Percentiles rank a stretch among this genome's conserved stretches.
phyloP scores from a whole-genome alignment of 768 basidiomycete genomes.

The Termitomyces heimii region DNA sequence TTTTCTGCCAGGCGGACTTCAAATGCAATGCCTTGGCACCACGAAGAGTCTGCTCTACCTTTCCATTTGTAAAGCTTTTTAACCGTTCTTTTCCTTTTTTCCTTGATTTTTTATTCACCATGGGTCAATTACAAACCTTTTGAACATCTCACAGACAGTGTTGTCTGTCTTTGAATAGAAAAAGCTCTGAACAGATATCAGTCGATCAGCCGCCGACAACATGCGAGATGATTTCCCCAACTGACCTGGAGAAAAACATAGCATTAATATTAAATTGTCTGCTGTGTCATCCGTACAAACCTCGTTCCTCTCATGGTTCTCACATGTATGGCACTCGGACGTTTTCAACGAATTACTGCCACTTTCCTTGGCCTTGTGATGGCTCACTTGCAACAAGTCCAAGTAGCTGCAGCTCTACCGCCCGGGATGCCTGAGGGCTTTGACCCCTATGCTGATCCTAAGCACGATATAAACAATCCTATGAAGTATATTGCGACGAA shows the following conservation, averaged over 20 bases:
- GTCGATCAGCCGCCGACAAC: not conserved
- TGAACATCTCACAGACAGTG: not conserved
- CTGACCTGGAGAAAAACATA: not conserved
- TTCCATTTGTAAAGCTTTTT: not conserved
- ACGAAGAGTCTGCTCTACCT: too few relatives aligned
- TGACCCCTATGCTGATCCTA: conserved; percentile 45
- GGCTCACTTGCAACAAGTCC: not conserved
- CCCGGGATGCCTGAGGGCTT: not conserved
- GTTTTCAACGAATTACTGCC: not conserved
- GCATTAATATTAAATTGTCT: not conserved
- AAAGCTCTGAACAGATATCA: not conserved
- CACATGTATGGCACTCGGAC: not conserved
- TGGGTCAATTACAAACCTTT: too few relatives aligned
- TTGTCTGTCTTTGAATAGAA: not conserved
- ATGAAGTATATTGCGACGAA: conserved; percentile 53
- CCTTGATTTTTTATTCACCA: not conserved
- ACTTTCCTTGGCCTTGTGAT: conserved; percentile 1
- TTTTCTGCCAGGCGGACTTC: not conserved
- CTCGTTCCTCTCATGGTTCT: not conserved
- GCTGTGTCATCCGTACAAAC: not conserved
- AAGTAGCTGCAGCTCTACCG: not conserved
- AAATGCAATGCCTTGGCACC: not conserved
- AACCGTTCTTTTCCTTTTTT: not conserved
- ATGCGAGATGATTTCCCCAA: not conserved
- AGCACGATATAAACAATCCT: conserved; percentile 46